These are phyloP conservation scores for Arthrobotrys musiformis DNA, from an alignment of 2,329 filamentous ascomycete genomes.

Conservation along the genomic window DNA sequence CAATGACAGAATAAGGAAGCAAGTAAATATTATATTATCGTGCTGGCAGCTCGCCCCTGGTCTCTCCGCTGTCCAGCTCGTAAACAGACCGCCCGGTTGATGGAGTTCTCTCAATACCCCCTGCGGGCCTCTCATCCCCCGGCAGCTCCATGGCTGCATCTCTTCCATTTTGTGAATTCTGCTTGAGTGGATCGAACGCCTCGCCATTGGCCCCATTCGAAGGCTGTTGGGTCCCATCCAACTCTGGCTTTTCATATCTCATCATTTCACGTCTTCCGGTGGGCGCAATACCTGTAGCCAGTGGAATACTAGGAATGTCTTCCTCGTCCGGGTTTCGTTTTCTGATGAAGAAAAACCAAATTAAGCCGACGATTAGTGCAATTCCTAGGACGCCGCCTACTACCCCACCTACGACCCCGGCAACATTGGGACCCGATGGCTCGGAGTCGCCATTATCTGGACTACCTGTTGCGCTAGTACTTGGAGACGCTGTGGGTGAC, in stretches of 20 bases:
- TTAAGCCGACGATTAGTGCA: constrained; percentile 1
- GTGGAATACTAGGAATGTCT: constrained; percentile 13
- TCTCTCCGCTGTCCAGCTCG: constrained; percentile 19
- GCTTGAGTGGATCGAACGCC: constrained; percentile 15
- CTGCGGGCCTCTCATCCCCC: neutral
- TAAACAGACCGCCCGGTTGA: constrained; percentile 18
- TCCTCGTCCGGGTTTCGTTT: constrained; percentile 11
- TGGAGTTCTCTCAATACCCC: neutral
- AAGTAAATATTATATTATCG: too few relatives aligned
- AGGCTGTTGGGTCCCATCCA: constrained; percentile 27
- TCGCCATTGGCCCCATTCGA: neutral
- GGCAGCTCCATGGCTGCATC: constrained; percentile 13
- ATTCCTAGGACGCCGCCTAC: constrained; percentile 23
- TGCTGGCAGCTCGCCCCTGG: constrained; percentile 24
- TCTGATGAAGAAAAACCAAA: constrained; percentile 35
- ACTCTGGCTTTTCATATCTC: constrained; percentile 46
- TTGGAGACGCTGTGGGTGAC: neutral
- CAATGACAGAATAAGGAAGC: too few relatives aligned
- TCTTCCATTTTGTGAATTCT: neutral
- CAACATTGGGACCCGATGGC: constrained; percentile 5
- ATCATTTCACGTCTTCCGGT: constrained; percentile 10
- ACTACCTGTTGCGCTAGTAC: neutral
- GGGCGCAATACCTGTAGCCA: neutral
- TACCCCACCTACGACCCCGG: constrained; percentile 31
- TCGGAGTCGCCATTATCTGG: neutral